These are phyloP conservation scores for Aspergillus brunneoviolaceus DNA, from an alignment of 2,329 filamentous ascomycete genomes.

Conservation along the genomic window DNA sequence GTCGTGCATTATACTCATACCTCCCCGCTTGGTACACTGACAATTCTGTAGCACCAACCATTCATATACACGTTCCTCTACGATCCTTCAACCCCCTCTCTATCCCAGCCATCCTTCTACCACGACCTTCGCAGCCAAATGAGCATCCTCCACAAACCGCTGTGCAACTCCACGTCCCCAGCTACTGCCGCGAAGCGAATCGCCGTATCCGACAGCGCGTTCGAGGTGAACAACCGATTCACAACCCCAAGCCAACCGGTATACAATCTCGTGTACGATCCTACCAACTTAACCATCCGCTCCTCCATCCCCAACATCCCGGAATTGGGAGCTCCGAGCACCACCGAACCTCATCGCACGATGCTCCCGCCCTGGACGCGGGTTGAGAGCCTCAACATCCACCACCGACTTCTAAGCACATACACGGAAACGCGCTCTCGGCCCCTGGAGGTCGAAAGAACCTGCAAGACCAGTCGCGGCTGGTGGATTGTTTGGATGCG, in stretches of 20 bases:
- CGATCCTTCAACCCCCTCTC: slow-evolving; percentile 41
- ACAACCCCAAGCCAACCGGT: slow-evolving; percentile 45
- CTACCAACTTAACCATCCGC: slow-evolving; percentile 57
- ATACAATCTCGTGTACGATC: slow-evolving; percentile 63
- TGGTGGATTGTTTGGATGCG: slow-evolving; percentile 70
- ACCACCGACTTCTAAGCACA: slow-evolving; percentile 59
- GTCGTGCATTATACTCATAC: slow-evolving; percentile 9
- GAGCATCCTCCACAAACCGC: slow-evolving; percentile 48
- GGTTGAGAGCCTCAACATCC: slow-evolving; percentile 61
- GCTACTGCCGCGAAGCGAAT: slow-evolving; percentile 42
- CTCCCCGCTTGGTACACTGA: slow-evolving; percentile 8
- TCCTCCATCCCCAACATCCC: slow-evolving; percentile 66
- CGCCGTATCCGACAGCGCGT: slow-evolving; percentile 30
- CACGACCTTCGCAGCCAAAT: slow-evolving; percentile 51
- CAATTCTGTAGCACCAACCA: slow-evolving; percentile 42
- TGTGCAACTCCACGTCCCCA: slow-evolving; percentile 48
- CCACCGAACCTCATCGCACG: slow-evolving; percentile 11
- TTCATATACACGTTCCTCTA: slow-evolving; percentile 54
- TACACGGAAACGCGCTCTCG: slow-evolving; percentile 52
- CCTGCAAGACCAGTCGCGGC: slow-evolving; percentile 62
- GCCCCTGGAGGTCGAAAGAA: slow-evolving; percentile 56
- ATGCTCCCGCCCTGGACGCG: slow-evolving; percentile 47
- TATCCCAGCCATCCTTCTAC: slow-evolving; percentile 47
- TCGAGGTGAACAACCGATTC: slow-evolving; percentile 33
- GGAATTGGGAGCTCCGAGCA: slow-evolving; percentile 45